These are phyloP conservation scores for Sphaerobolus stellatus DNA, from an alignment of 1,284 basidiomycete species.

Conservation along the genomic window DNA sequence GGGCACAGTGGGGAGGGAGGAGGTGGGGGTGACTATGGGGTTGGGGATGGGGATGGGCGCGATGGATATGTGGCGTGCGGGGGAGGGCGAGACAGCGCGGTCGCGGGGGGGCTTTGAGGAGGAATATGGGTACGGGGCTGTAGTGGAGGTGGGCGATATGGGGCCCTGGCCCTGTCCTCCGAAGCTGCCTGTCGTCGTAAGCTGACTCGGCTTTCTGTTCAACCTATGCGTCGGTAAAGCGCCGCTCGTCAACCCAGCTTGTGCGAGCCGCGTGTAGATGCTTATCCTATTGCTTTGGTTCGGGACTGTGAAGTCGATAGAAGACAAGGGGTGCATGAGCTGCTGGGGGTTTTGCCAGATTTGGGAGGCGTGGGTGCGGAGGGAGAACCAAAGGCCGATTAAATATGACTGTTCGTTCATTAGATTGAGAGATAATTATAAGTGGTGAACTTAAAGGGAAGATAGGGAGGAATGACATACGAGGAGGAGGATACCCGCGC, in stretches of 20 bases:
- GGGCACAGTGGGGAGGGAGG: conserved; percentile 27
- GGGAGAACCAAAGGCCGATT: conserved; percentile 97
- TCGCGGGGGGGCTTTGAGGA: not conserved
- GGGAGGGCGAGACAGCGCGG: not conserved
- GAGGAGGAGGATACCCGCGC: conserved; percentile 84
- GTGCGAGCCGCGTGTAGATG: conserved; percentile 67
- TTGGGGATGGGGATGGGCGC: not conserved
- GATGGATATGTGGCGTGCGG: conserved; percentile 26
- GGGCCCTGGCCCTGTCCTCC: conserved; percentile 33
- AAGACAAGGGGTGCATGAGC: conserved; percentile 68
- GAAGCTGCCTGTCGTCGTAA: conserved; percentile 20
- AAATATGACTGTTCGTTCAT: conserved; percentile 77
- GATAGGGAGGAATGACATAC: conserved; percentile 51
- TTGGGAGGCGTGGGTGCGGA: conserved; percentile 96
- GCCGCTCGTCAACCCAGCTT: conserved; percentile 34
- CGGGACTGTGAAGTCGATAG: conserved; percentile 36
- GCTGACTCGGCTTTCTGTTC: conserved; percentile 47
- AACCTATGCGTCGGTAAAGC: conserved; percentile 21
- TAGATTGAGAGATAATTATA: not conserved
- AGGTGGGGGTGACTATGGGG: not conserved
- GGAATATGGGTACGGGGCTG: not conserved
- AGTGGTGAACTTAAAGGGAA: not conserved
- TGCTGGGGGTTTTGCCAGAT: conserved; percentile 99
- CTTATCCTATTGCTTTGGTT: conserved; percentile 60
- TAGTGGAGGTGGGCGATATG: conserved; percentile 4